These are phyloP conservation scores for Seiridium unicorne DNA, from an alignment of 2,329 filamentous ascomycete genomes.

Conservation along the genomic window DNA sequence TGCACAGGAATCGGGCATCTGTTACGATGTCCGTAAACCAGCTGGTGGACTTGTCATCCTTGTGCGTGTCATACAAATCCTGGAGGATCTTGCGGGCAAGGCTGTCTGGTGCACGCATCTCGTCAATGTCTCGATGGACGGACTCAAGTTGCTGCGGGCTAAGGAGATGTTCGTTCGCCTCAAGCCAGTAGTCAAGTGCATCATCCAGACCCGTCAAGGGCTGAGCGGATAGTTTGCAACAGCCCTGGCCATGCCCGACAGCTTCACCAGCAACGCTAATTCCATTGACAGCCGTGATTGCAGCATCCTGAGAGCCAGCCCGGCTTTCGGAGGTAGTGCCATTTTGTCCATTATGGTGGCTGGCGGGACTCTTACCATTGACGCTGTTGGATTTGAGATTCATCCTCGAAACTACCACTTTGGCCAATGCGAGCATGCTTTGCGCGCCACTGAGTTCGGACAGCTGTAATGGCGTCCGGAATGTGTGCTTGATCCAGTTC, in stretches of 20 bases:
- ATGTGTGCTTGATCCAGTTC: slow-evolving; percentile 13
- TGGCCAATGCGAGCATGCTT: neutral
- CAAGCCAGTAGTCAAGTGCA: slow-evolving; percentile 6
- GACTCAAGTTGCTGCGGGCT: slow-evolving; percentile 5
- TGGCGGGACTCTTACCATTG: neutral
- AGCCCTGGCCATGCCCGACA: neutral
- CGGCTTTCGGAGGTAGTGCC: neutral
- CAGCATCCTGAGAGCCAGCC: neutral
- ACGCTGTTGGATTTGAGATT: neutral
- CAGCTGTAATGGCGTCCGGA: slow-evolving; percentile 11
- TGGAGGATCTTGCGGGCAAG: slow-evolving; percentile 6
- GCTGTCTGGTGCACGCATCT: slow-evolving; percentile 6
- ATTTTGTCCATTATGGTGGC: neutral
- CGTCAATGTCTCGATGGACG: slow-evolving; percentile 6
- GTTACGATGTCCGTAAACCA: slow-evolving; percentile 5
- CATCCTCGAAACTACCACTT: slow-evolving; percentile 6
- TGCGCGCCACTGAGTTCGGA: slow-evolving; percentile 12
- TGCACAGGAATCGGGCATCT: slow-evolving; percentile 4
- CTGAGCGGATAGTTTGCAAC: slow-evolving; percentile 7
- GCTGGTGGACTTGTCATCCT: neutral
- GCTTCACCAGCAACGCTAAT: neutral
- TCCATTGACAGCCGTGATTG: neutral
- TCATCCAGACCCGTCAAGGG: slow-evolving; percentile 8
- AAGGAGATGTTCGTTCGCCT: slow-evolving; percentile 8
- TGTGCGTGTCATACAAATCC: slow-evolving; percentile 1